Conservation (phyloP, 176 grass and related monocot genomes). For the Triticum urartu region DNA sequence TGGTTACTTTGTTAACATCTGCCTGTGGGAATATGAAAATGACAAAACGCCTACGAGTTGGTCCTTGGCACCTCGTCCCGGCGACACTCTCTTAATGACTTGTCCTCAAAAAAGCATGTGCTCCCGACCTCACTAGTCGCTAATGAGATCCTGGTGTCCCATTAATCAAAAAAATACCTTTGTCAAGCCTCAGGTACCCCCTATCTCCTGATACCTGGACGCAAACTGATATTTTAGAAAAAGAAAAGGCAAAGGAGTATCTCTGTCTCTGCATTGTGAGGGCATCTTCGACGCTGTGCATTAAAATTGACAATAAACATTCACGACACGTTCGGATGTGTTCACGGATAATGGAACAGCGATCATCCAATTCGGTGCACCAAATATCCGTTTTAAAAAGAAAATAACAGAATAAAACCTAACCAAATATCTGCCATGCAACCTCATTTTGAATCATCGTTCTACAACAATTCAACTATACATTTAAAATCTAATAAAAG, state of each 20-base stretch:
- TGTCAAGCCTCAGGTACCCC: background rate
- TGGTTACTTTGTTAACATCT: background rate
- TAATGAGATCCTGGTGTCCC: background rate
- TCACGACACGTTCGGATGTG: no score
- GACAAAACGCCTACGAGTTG: background rate
- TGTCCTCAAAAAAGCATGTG: no score
- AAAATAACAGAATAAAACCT: no score
- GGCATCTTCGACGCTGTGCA: no score
- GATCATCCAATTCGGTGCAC: no score
- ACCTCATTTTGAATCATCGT: fast-evolving
- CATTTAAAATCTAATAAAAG: no score
- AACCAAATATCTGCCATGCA: no score
- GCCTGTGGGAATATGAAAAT: background rate
- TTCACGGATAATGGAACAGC: fast-evolving
- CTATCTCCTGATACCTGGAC: background rate
- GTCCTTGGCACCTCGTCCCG: background rate
- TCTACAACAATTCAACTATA: no score
- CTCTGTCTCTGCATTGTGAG: no score
- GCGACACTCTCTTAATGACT: background rate
- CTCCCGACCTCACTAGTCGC: background rate
- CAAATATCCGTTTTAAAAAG: no score
- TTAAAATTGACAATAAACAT: no score
- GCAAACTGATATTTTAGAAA: no score
- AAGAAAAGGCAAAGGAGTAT: background rate
- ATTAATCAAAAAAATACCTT: background rate